Evolutionary conservation across 305 asterid species (phyloP), one percentile per base, ranked within the genome.

Genomic region (Petunia hybrid): DNA sequence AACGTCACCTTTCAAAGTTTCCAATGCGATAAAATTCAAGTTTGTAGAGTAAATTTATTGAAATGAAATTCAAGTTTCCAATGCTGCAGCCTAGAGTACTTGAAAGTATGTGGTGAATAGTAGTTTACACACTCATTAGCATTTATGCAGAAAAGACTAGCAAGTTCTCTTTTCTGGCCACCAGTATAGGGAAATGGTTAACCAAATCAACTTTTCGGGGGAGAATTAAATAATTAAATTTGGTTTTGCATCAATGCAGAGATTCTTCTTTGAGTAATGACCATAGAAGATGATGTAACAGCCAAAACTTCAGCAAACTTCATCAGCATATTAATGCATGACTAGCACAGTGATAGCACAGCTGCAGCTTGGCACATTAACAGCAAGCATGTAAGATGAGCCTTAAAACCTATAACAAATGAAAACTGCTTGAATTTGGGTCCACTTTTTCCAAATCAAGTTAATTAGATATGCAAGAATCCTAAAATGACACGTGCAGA

Each of bases 211-310:
- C 35, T 71, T 35, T 35, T 22, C 43, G 13, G 43, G 62, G 43
- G 48, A 71, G 48, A 31, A 48, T 46, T 71, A 31, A 22, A 71
- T 46, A 48, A 71, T 68, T 48, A 43, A 35, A 71, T 48, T 35
- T 38, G n/a, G 10, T 46, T 70, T 4, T 71, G 61, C 62, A 71
- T 48, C 62, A 71, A 51, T 51, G 61, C 62, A 71, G 41, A 46
- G 22, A 71, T 71, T 71, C 78, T 48, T 35, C 78, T 31, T 71
- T 71, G 12, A 71, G 78, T 64, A 71, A 71, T 71, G 43, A 10
- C 62, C 42, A 48, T 48, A 36, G 78, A 60, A 71, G 78, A 71
- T 12, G 35, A 71, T 48, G 41, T 46, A 61, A 71, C 10, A 6
- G 7, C 35, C 77, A 71, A 36, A 71, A 56, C 62, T 14, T 14